These are phyloP conservation scores for Fusarium sp. DNA, from an alignment of 2,329 filamentous ascomycete genomes.

Conservation along the genomic window DNA sequence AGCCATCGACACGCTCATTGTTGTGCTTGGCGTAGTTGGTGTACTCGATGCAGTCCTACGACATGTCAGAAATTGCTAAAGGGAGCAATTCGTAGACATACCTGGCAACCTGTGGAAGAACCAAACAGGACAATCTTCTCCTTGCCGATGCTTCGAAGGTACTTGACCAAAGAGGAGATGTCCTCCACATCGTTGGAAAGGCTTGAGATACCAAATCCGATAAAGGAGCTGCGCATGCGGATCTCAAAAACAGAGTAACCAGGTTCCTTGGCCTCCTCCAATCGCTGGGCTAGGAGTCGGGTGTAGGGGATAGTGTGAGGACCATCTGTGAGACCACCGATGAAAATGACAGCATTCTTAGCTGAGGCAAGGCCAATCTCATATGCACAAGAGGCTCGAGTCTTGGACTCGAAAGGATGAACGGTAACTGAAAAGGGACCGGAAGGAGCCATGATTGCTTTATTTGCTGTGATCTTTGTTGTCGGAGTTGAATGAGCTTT, in stretches of 20 bases:
- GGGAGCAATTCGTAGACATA: conserved; percentile 39
- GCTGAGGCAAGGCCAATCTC: conserved; percentile 53
- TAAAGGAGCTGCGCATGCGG: conserved; percentile 62
- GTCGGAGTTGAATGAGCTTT: neutral
- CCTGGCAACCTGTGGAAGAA: conserved; percentile 66
- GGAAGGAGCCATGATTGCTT: conserved; percentile 39
- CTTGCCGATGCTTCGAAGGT: conserved; percentile 60
- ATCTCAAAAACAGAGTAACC: conserved; percentile 65
- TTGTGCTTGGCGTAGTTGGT: conserved; percentile 53
- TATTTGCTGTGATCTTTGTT: neutral
- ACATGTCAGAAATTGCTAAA: conserved; percentile 1
- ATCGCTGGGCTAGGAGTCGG: conserved; percentile 54
- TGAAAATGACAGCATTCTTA: conserved; percentile 70
- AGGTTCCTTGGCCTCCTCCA: conserved; percentile 51
- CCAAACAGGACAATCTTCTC: conserved; percentile 64
- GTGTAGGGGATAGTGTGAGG: conserved; percentile 69
- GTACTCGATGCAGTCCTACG: conserved; percentile 65
- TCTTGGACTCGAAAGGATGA: conserved; percentile 56
- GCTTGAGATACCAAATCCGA: conserved; percentile 59
- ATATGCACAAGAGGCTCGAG: conserved; percentile 55
- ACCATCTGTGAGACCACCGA: conserved; percentile 74
- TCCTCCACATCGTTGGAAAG: conserved; percentile 63
- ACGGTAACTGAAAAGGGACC: conserved; percentile 54
- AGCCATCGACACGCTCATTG: conserved; percentile 70
- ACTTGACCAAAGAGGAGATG: conserved; percentile 60